Evolutionary conservation across 148 eudicot genomes (phyloP).

Genomic region (Spergularia marina): DNA sequence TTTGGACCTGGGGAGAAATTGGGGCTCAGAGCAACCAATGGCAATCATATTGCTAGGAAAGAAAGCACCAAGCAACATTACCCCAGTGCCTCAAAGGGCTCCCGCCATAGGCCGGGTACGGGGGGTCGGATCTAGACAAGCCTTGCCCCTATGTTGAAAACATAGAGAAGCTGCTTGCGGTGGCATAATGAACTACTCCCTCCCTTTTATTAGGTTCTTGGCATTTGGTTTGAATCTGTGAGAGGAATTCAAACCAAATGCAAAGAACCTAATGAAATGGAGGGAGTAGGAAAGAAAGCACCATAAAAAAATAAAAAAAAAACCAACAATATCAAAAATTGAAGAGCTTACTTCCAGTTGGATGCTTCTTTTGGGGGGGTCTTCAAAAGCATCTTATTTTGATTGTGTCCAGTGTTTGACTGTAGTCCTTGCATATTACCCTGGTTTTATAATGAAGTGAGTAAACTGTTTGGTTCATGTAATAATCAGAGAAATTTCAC

Average conservation of each 20-base stretch:
- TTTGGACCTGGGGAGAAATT: conserved; percentile 36
- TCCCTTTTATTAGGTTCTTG: too few species aligned
- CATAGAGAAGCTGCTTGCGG: too few species aligned
- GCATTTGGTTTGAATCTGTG: too few species aligned
- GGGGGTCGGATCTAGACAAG: too few species aligned
- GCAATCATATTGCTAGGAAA: background rate
- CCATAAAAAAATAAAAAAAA: background rate
- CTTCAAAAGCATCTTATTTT: conserved; percentile 36
- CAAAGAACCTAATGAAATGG: too few species aligned
- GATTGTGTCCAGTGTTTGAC: conserved; percentile 35
- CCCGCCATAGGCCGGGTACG: too few species aligned
- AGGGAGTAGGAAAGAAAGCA: too few species aligned
- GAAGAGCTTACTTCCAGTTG: conserved; percentile 42
- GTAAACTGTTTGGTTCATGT: background rate
- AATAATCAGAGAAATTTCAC: background rate
- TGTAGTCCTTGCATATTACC: conserved; percentile 36
- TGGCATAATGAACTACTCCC: too few species aligned
- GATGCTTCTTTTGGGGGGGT: conserved; percentile 39
- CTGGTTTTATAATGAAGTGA: conserved; percentile 31
- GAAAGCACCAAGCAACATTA: too few species aligned
- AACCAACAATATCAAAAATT: background rate
- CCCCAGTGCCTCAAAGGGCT: too few species aligned
- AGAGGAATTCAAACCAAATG: too few species aligned
- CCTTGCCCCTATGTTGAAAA: too few species aligned
- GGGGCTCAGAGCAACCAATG: conserved; percentile 1